Base-by-base conservation (phyloP, 192 early-diverging fungal genomes). In the Rhizophagus prolifer region DNA sequence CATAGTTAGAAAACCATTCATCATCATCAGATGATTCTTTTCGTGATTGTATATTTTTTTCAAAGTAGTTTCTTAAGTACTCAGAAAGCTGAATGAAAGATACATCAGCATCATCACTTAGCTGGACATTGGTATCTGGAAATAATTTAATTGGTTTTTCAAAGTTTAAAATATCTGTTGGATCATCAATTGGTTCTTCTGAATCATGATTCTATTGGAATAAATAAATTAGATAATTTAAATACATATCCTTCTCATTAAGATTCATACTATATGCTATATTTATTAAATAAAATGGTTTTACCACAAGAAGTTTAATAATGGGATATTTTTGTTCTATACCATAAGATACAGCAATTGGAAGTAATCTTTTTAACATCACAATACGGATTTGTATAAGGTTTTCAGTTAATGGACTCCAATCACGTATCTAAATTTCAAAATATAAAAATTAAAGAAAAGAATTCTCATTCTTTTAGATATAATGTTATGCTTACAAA, bases 341-440 rank as follows among this genome's bases (percentile, higher is more conserved):
- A 38, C 76, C 76, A 63, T 38, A 58, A 58, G 76, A 66, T 25
- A 77, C 70, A 7, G 38, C 76, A 2, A 16, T 34, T 25, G 21
- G 14, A 28, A 77, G 21, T 12, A 54, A 59, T 41, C 30, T 59
- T 31, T 70, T 66, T 54, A 68, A 59, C 6, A 5, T 31, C 25
- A 10, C 54, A 19, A 44, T 28, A 19, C 68, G 76, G 2, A 68
- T 77, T 31, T 31, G 36, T 14, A 77, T 47, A 1, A 77, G 23
- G 19, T 25, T 77, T 54, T 26, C 76, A 5, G 70, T 26, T 2
- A 77, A 28, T 25, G 44, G 34, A 71, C 66, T 34, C 76, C 76
- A 77, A 41, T 77, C 76, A 31, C 76, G 70, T 26, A 77, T 61
- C 58, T 67, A n/a, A 30, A 2, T 12, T 44, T 38, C 7, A 8